These are phyloP conservation scores for Beauveria asiatica DNA, from an alignment of 2,329 filamentous ascomycete species.

Conservation along the genomic window DNA sequence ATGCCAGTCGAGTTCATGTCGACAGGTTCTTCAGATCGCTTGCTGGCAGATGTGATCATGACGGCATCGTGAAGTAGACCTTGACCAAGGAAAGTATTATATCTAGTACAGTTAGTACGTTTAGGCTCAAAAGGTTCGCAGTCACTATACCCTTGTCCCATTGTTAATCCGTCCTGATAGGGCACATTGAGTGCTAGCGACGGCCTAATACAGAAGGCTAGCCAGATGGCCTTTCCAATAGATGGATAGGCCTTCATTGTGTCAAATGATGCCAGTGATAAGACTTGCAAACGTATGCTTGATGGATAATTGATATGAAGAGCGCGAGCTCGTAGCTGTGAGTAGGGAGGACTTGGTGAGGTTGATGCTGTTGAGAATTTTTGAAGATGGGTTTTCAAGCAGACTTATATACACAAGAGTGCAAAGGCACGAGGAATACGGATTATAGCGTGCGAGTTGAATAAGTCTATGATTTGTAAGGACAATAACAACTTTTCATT, in stretches of 20 bases:
- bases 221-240: not conserved
- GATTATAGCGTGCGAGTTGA: too few species aligned
- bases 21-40: not conserved
- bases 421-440: too few species aligned
- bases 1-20: not conserved
- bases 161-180: not conserved
- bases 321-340: too few species aligned
- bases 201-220: not conserved
- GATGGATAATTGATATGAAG: too few species aligned
- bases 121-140: not conserved
- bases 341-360: too few species aligned
- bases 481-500: too few species aligned
- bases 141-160: not conserved
- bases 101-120: not conserved
- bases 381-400: too few species aligned
- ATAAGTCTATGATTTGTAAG: too few species aligned
- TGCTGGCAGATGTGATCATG: not conserved
- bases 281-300: too few species aligned
- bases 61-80: not conserved
- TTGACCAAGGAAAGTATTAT: not conserved
- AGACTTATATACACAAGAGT: too few species aligned
- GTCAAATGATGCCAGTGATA: too few species aligned
- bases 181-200: not conserved
- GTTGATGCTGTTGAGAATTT: too few species aligned
- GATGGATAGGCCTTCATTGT: not conserved